Base-by-base conservation (phyloP, 306 rosid species). In the Cotoneaster glaucophyllus region DNA sequence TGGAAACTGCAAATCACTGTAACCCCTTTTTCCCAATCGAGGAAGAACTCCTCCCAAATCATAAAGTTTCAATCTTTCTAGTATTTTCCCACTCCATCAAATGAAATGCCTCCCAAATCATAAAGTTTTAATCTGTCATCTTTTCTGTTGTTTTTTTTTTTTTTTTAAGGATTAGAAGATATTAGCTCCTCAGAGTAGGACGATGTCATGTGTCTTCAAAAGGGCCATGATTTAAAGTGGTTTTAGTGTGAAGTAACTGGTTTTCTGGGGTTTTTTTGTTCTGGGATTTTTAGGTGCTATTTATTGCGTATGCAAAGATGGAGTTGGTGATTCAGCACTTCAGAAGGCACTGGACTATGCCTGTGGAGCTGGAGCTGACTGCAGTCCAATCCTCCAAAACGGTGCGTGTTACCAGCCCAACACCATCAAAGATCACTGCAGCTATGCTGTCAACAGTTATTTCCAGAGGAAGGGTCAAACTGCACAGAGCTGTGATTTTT, bases 331-430 rank as follows among this genome's bases (percentile, higher is more conserved):
- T n/a, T 86, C 84, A 79, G 29, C n/a, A 25, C 94, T 92, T 76
- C 99, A 96, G 78, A 96, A 83, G 74, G 65, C 86, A 8, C 69
- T 96, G 48, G 99, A 96, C 79, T 96, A 92, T 85, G 99, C 99
- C 11, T 96, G 99, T 84, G 99, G 99, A 79, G 87, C 90, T 56
- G 99, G 99, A 69, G 99, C 99, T 78, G 99, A 96, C 48, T 96
- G 99, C 39, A 19, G 82, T 6, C 85, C 85, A 13, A 87, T 96
- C 68, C 1, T 34, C 10, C 93, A 88, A 77, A 89, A 39, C 86
- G 99, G 99, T 76, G 76, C 74, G 8, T 96, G 99, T 85, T 96
- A 53, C 83, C 67, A 79, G 4, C 99, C 99, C 9, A 96, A 96
- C 77, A 92, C 98, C 21, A 71, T 96, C 9, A 90, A 96, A 45